Evolutionary conservation across 2,329 filamentous ascomycete species (phyloP).

Genomic region (Fusarium fracticaudum): DNA sequence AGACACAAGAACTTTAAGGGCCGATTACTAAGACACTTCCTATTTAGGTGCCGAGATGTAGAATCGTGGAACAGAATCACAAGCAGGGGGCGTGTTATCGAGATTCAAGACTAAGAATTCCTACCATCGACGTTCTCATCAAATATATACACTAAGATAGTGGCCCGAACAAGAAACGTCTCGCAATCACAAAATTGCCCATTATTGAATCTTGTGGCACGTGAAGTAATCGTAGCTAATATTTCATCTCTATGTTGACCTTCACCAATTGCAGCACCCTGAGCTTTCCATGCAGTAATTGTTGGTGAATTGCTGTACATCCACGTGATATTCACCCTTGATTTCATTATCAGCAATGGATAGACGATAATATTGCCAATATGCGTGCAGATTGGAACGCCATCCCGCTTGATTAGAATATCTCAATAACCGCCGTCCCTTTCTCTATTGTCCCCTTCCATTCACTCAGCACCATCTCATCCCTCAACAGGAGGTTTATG

Average conservation of each 20-base stretch:
- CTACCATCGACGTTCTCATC: background rate
- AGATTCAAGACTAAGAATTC: background rate
- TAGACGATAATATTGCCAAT: background rate
- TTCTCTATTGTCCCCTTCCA: background rate
- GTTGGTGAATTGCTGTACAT: background rate
- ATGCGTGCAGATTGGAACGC: background rate
- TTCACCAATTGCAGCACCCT: background rate
- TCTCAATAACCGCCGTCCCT: background rate
- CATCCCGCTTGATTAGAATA: too few species aligned
- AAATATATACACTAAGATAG: rapidly evolving
- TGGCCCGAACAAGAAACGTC: too few species aligned
- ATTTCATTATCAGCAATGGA: background rate
- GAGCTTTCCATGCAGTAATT: background rate
- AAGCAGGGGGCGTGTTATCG: background rate
- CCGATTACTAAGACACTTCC: background rate
- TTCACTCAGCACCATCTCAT: background rate
- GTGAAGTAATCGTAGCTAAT: background rate
- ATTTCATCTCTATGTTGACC: background rate
- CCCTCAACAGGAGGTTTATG: background rate
- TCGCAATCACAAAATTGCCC: background rate
- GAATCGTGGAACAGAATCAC: background rate
- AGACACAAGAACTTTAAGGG: background rate
- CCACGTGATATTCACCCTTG: background rate
- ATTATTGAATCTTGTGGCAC: background rate
- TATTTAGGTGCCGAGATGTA: background rate